These are phyloP conservation scores for Trypanosoma brucei DNA, from an alignment of 208 protist genomes.

Conservation along the genomic window DNA sequence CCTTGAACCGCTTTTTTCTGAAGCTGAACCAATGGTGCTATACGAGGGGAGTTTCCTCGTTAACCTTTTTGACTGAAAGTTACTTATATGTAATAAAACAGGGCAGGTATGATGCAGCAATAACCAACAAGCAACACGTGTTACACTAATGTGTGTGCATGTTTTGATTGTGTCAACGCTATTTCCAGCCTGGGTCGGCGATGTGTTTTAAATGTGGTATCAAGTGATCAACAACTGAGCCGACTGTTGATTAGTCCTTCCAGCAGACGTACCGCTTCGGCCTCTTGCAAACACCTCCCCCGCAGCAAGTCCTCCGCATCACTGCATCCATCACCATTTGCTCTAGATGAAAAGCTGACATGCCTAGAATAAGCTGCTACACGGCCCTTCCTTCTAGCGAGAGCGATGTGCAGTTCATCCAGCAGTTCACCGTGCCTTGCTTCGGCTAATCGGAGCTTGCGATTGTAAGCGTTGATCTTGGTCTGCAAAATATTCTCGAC, in stretches of 20 bases:
- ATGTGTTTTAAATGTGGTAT: too few relatives aligned
- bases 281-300: background rate
- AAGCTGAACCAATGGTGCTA: too few relatives aligned
- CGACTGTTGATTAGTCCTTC: background rate
- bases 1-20: too few relatives aligned
- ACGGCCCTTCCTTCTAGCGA: conserved; percentile 13
- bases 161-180: too few relatives aligned
- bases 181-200: too few relatives aligned
- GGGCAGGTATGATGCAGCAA: too few relatives aligned
- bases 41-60: too few relatives aligned
- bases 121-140: too few relatives aligned
- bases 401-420: conserved; percentile 11
- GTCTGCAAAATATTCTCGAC: conserved; percentile 1
- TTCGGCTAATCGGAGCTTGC: conserved; percentile 14
- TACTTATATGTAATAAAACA: too few relatives aligned
- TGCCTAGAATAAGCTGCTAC: conserved; percentile 8
- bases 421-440: conserved; percentile 7
- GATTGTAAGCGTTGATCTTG: conserved; percentile 9
- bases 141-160: too few relatives aligned
- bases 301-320: background rate
- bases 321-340: background rate
- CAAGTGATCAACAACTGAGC: too few relatives aligned
- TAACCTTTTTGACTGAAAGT: too few relatives aligned
- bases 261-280: background rate
- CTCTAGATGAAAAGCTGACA: background rate